A percentile compares a stretch with the other conserved stretches of the same genome.
These are phyloP conservation scores for Paramecium octaurelia DNA, from an alignment of 73 alveolate species.

Conservation along the genomic window DNA sequence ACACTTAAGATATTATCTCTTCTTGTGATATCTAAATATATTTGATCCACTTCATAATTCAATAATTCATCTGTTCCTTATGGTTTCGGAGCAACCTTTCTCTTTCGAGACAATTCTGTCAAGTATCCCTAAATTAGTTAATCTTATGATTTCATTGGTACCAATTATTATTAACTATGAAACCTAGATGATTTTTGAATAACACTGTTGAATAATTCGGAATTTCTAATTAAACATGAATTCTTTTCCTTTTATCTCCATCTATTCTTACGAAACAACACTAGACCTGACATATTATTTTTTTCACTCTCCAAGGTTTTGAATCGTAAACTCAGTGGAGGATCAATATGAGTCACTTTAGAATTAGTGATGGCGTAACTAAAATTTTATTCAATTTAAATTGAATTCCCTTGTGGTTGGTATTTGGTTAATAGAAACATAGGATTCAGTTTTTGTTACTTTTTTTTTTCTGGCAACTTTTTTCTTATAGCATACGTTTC, in stretches of 20 bases:
- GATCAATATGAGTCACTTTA: neutral
- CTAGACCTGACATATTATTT: neutral
- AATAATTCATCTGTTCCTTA: constrained; percentile 22
- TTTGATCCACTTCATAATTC: neutral
- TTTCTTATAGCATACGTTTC: neutral
- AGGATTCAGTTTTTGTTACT: neutral
- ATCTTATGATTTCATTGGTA: neutral
- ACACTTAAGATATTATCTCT: neutral
- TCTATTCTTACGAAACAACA: neutral
- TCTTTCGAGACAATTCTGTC: neutral
- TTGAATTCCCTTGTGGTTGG: neutral
- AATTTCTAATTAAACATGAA: neutral
- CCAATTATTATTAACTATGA: neutral
- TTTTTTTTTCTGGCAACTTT: neutral
- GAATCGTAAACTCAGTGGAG: neutral
- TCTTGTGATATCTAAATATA: neutral
- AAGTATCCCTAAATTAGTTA: neutral
- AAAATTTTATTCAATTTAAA: constrained; percentile 1
- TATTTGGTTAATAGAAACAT: neutral
- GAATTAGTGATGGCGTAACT: neutral
- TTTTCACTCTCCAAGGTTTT: neutral
- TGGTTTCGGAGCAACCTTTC: neutral
- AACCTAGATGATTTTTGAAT: neutral
- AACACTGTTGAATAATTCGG: neutral
- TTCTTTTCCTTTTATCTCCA: neutral